Conservation (phyloP, 2,329 filamentous ascomycete species). For the Talaromyces funiculosus region DNA sequence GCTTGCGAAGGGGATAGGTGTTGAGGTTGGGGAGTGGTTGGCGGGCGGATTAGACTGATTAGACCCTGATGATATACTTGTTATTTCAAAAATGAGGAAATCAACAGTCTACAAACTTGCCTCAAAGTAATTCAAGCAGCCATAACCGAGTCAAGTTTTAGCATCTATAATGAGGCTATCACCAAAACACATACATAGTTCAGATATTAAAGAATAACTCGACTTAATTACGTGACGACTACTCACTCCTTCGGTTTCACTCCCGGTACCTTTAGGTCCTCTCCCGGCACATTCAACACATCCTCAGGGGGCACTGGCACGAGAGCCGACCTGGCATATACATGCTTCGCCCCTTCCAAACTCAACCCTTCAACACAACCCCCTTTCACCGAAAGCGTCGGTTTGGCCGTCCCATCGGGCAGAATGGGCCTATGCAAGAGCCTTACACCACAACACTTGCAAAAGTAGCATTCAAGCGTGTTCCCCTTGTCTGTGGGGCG, state of each 20-base stretch:
- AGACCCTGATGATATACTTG: not conserved
- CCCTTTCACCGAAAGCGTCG: not conserved
- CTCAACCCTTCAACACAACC: not conserved
- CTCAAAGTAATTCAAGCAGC: not conserved
- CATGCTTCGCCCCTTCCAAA: not conserved
- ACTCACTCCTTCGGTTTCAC: not conserved
- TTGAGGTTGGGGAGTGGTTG: conserved; percentile 43
- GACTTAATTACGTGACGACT: not conserved
- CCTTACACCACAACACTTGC: not conserved
- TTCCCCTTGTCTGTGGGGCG: not conserved
- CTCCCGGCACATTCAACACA: not conserved
- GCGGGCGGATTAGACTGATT: conserved; percentile 34
- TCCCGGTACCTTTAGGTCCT: not conserved
- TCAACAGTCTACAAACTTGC: not conserved
- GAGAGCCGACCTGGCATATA: not conserved
- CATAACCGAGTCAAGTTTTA: not conserved
- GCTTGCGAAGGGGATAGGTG: conserved; percentile 40
- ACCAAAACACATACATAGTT: not conserved
- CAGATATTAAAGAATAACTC: not conserved
- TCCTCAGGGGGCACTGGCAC: not conserved
- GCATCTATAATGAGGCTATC: not conserved
- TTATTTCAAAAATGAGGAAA: not conserved
- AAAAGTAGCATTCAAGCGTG: not conserved
- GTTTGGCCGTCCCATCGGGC: not conserved
- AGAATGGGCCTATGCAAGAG: not conserved